A percentile compares a stretch with the other conserved stretches of the same genome.
Evolutionary conservation across 83 land plant species (phyloP).

Genomic region (Picea abies): DNA sequence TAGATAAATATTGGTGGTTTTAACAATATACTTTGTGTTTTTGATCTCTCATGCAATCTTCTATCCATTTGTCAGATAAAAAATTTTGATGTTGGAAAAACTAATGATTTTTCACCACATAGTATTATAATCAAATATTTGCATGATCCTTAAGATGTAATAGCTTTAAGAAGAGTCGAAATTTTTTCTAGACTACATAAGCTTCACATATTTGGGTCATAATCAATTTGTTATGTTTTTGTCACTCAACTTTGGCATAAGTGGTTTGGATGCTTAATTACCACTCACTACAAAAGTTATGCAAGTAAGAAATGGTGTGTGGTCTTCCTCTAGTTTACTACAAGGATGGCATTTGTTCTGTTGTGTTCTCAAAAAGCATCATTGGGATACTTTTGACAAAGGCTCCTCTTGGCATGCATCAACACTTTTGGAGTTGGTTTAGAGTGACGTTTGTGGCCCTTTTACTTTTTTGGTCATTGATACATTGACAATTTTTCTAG

Average conservation of each 20-base stretch:
- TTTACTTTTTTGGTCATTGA: background rate
- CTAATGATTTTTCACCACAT: too few relatives aligned
- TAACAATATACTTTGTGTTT: too few relatives aligned
- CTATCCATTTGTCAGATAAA: too few relatives aligned
- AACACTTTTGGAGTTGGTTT: background rate
- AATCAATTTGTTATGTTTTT: background rate
- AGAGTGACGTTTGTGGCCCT: background rate
- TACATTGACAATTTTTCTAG: background rate
- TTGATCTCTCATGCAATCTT: too few relatives aligned
- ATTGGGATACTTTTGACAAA: background rate
- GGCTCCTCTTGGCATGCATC: background rate
- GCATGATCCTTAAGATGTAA: too few relatives aligned
- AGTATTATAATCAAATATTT: too few relatives aligned
- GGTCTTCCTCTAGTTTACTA: background rate
- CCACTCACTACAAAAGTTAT: background rate
- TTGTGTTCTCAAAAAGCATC: background rate
- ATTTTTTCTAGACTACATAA: too few relatives aligned
- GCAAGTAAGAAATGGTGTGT: background rate
- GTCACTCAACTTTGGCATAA: background rate
- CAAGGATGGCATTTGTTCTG: background rate
- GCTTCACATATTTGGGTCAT: background rate
- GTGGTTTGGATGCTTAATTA: background rate
- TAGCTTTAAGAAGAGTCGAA: too few relatives aligned
- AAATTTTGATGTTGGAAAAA: too few relatives aligned
- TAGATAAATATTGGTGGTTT: too few relatives aligned